Percentiles rank a stretch among this genome's conserved stretches.
phyloP scores from a whole-genome alignment of 1,139 yeast genomes.

The Blastobotrys ciferrii region DNA sequence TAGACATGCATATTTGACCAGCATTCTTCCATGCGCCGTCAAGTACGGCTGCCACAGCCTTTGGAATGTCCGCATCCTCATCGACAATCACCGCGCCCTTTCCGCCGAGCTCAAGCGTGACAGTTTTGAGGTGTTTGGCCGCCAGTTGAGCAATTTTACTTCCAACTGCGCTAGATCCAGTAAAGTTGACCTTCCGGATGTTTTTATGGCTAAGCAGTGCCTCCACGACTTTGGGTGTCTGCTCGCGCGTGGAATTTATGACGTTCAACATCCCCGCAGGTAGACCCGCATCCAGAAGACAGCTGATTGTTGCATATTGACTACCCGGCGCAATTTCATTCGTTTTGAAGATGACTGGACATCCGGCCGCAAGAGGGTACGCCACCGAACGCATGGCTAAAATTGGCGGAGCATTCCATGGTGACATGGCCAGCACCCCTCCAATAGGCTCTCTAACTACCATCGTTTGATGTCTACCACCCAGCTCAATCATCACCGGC shows the following conservation, averaged over 20 bases:
- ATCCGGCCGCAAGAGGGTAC: constrained; percentile 59
- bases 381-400: constrained; percentile 33
- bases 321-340: constrained; percentile 68
- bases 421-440: constrained; percentile 47
- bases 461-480: too few species aligned
- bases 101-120: constrained; percentile 87
- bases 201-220: constrained; percentile 56
- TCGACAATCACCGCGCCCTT: constrained; percentile 77
- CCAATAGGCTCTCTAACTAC: constrained; percentile 42
- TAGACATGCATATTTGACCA: constrained; percentile 87
- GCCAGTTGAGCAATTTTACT: constrained; percentile 59
- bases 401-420: constrained; percentile 52
- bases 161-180: constrained; percentile 63
- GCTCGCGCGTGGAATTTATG: constrained; percentile 55
- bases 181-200: constrained; percentile 66
- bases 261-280: constrained; percentile 71
- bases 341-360: constrained; percentile 60
- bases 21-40: constrained; percentile 79
- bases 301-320: constrained; percentile 52
- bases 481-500: too few species aligned
- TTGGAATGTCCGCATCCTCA: constrained; percentile 70
- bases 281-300: constrained; percentile 63
- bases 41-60: constrained; percentile 57
- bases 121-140: constrained; percentile 61
- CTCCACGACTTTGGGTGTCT: constrained; percentile 46